These are phyloP conservation scores for Gracilaria vermiculophylla DNA, from an alignment of 23 red algal species.

Conservation along the genomic window DNA sequence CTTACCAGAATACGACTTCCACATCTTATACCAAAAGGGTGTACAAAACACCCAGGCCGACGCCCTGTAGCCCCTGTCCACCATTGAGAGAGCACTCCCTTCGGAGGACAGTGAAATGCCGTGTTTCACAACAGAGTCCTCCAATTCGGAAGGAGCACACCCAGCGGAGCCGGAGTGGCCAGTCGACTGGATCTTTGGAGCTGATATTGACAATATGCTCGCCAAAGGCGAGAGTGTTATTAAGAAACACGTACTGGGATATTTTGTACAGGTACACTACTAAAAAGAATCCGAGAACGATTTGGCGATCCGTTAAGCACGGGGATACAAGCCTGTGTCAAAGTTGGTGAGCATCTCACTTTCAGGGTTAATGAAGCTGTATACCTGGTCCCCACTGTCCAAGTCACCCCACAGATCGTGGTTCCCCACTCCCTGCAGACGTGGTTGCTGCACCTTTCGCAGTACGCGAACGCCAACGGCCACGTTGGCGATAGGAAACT, in stretches of 20 bases:
- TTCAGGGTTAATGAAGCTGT: not conserved
- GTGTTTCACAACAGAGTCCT: not conserved
- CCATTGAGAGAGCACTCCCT: not conserved
- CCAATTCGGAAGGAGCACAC: too few species aligned
- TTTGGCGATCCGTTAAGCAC: conserved; percentile 13
- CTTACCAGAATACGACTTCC: not conserved
- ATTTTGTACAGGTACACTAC: not conserved
- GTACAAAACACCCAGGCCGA: not conserved
- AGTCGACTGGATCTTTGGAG: not conserved
- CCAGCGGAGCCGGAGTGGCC: too few species aligned
- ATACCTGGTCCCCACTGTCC: not conserved
- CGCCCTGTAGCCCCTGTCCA: not conserved
- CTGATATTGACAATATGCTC: not conserved
- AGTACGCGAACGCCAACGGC: not conserved
- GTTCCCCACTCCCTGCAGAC: not conserved
- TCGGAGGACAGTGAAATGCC: not conserved
- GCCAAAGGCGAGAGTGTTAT: not conserved
- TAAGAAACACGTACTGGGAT: not conserved
- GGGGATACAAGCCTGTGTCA: not conserved
- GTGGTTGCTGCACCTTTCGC: not conserved
- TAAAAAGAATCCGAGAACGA: not conserved
- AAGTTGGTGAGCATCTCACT: not conserved
- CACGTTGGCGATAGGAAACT: not conserved
- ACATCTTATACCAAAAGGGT: not conserved
- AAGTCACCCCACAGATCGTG: not conserved